phyloP scores from a whole-genome alignment of 169 alveolate species.

The Plasmodium vivax region DNA sequence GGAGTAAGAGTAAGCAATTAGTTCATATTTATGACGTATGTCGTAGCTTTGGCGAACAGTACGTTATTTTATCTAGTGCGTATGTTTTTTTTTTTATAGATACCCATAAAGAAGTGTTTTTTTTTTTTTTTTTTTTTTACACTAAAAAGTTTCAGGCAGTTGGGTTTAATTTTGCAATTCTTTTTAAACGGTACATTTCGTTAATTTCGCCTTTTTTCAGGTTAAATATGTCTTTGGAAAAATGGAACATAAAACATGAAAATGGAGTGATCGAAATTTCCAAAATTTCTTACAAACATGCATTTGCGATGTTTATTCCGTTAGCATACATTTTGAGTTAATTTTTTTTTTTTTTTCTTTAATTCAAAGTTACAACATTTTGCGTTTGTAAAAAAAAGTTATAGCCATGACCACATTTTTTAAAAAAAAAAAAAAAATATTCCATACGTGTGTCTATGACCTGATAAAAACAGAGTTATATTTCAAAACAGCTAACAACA shows the following conservation, averaged over 20 bases:
- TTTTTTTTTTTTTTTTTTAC: background rate
- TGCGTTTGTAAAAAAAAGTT: background rate
- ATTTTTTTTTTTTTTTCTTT: background rate
- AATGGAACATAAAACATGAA: background rate
- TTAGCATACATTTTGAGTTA: constrained; percentile 8
- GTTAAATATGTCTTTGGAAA: constrained; percentile 5
- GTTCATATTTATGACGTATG: background rate
- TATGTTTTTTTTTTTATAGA: background rate
- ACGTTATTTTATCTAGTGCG: background rate
- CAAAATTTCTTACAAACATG: constrained; percentile 22
- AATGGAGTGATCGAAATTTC: constrained; percentile 7
- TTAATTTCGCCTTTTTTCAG: background rate
- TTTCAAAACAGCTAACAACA: constrained; percentile 40
- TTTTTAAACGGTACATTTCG: background rate
- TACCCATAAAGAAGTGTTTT: background rate
- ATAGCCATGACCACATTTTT: constrained; percentile 43
- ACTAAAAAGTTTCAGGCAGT: background rate
- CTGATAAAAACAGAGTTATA: constrained; percentile 10
- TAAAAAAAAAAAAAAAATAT: constrained; percentile 32
- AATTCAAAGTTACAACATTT: background rate
- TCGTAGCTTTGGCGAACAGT: background rate
- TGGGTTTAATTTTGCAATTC: background rate
- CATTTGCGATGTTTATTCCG: constrained; percentile 1
- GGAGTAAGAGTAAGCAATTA: background rate
- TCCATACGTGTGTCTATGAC: constrained; percentile 26